Evolutionary conservation across 106 monocot genomes (phyloP), one percentile per base, ranked within the genome.

Genomic region (Dioscorea alata): DNA sequence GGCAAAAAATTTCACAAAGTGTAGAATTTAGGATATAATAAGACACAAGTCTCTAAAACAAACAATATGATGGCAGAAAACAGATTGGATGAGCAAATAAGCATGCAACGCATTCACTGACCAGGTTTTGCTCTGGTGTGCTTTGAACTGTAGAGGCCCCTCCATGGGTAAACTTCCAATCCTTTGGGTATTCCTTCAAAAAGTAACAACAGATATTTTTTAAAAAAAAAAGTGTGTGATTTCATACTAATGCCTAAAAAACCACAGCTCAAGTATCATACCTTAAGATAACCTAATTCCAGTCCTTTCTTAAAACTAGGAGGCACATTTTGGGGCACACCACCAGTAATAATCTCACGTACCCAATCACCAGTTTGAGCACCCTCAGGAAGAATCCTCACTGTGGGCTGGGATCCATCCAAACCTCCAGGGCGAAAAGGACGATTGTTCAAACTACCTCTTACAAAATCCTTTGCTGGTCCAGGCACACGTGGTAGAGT

Each of bases 361-460:
- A 89, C 72, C 96, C 96, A 96, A 63, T 89, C 82, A 16, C 88
- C 92, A 73, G 59, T 86, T 15, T 34, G 67, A 80, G 84, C 86
- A 73, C 84, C 89, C 42, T 84, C 78, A 10, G 94, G 94, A 50
- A 88, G 35, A 9, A 32, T 15, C 64, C 67, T 83, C 32, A 69
- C 84, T 22, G 54, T 25, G 0, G 82, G 57, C 33, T 72, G 81
- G 3, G 86, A 77, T 56, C 68, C 79, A 66, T 74, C 74, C 22
- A 86, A 74, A 48, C 96, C 96, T 2, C 96, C 96, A 0, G 96
- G 89, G 8, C 68, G 86, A 60, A 96, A 96, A 33, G 96, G 96
- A n/a, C 82, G 86, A 58, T 69, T 96, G 59, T 86, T 92, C 21
- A 82, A 68, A 67, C 81, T 87, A 12, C 96, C 96, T 69, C 89